phyloP scores from a whole-genome alignment of 352 stramenopile genomes.

The Pythium folliculosum region DNA sequence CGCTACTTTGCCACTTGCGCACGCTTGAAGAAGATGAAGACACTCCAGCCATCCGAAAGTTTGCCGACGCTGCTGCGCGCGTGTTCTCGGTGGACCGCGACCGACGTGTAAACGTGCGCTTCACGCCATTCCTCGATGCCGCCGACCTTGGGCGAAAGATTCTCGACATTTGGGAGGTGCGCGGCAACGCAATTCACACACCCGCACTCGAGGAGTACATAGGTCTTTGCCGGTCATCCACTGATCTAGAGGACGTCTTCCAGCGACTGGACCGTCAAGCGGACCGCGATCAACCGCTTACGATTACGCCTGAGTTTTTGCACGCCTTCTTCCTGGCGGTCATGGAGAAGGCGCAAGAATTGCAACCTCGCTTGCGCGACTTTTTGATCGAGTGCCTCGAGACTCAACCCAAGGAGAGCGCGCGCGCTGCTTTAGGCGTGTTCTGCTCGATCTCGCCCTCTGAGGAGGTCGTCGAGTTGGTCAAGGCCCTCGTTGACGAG shows the following conservation, averaged over 20 bases:
- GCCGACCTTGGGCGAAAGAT: slow-evolving; percentile 18
- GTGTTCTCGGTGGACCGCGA: slow-evolving; percentile 6
- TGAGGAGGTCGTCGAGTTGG: slow-evolving; percentile 37
- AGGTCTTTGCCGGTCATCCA: slow-evolving; percentile 4
- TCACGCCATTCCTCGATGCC: slow-evolving; percentile 7
- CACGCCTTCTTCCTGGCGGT: slow-evolving; percentile 55
- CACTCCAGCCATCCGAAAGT: slow-evolving; percentile 1
- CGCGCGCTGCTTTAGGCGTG: slow-evolving; percentile 49
- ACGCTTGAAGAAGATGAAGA: slow-evolving; percentile 25
- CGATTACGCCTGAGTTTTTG: slow-evolving; percentile 49
- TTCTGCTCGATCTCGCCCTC: slow-evolving; percentile 52
- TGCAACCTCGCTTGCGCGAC: slow-evolving; percentile 36
- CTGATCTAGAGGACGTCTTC: slow-evolving; percentile 23
- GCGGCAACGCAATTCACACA: slow-evolving; percentile 12
- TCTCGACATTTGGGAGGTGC: slow-evolving; percentile 16
- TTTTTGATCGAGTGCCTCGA: slow-evolving; percentile 51
- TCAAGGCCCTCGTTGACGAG: slow-evolving; percentile 39
- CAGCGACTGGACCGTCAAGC: slow-evolving; percentile 40
- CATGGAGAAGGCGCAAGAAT: slow-evolving; percentile 30
- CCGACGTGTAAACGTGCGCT: slow-evolving; percentile 1
- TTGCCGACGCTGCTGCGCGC: slow-evolving; percentile 11
- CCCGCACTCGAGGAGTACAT: slow-evolving; percentile 22
- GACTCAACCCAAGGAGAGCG: slow-evolving; percentile 39
- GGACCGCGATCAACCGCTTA: slow-evolving; percentile 23
- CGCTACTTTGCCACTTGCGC: slow-evolving; percentile 49